Conservation (phyloP, 129 eudicot species). For the Deinandra increscens region DNA sequence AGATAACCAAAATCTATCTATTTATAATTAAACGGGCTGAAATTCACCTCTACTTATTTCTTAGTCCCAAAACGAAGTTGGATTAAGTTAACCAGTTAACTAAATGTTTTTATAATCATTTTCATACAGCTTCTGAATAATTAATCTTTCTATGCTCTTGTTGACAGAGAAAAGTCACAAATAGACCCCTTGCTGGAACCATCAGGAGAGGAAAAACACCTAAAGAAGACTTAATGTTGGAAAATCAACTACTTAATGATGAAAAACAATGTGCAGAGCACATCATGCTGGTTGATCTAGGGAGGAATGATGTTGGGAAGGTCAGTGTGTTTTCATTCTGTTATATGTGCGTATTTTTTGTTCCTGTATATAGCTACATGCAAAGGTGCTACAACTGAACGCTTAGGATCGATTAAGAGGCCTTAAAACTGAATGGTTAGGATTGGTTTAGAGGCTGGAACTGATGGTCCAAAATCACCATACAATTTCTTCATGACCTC, state of each 20-base stretch:
- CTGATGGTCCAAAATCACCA: neutral
- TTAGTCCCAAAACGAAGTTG: neutral
- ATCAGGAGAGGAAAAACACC: constrained; percentile 93
- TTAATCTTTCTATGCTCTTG: constrained; percentile 14
- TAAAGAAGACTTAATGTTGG: constrained; percentile 85
- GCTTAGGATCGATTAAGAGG: too few species aligned
- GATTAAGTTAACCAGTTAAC: neutral
- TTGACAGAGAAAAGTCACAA: constrained; percentile 73
- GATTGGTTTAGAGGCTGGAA: neutral
- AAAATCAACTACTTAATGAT: constrained; percentile 84
- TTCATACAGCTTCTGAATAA: constrained; percentile 7
- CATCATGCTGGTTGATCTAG: constrained; percentile 97
- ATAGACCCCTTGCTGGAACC: constrained; percentile 98
- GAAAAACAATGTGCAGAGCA: constrained; percentile 98
- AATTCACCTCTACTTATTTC: neutral
- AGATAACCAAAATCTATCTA: neutral
- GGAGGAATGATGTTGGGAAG: constrained; percentile 99
- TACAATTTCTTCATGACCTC: neutral
- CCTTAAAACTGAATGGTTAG: neutral
- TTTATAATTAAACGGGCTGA: neutral
- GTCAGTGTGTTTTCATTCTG: constrained; percentile 35
- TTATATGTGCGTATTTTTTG: neutral
- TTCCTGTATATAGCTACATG: neutral
- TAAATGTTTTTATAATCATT: neutral
- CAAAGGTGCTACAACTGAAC: neutral